Conservation (phyloP, 139 green algal species). For the Klebsormidium nitens region DNA sequence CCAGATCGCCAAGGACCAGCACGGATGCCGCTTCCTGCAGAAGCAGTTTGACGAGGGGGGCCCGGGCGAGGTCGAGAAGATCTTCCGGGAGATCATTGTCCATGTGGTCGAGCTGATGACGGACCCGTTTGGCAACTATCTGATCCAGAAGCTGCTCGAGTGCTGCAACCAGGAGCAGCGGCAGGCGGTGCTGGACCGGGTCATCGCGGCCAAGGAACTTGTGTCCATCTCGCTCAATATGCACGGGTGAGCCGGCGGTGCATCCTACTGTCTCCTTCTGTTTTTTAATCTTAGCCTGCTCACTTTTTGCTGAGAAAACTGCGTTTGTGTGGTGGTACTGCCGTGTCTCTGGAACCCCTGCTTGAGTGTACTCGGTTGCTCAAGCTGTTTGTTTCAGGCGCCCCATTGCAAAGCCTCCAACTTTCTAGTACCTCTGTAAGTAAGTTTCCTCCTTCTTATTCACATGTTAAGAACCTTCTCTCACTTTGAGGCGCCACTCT, state of each 20-base stretch:
- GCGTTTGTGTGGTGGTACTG: too few relatives aligned
- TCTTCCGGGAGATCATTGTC: slow-evolving; percentile 61
- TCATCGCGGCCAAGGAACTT: slow-evolving; percentile 71
- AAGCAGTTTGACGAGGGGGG: slow-evolving; percentile 96
- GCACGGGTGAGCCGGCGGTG: slow-evolving; percentile 32
- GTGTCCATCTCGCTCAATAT: slow-evolving; percentile 87
- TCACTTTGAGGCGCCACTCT: too few relatives aligned
- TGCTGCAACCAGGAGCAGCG: slow-evolving; percentile 87
- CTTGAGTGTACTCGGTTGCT: too few relatives aligned
- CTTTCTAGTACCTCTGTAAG: too few relatives aligned
- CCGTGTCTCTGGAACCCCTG: too few relatives aligned
- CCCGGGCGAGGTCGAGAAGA: slow-evolving; percentile 49
- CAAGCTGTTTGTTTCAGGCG: too few relatives aligned
- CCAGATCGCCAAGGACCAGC: slow-evolving; percentile 89
- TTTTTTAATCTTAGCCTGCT: too few relatives aligned
- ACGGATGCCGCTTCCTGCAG: slow-evolving; percentile 96
- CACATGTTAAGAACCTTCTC: too few relatives aligned
- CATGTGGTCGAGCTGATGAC: slow-evolving; percentile 90
- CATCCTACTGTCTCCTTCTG: slow-evolving; percentile 1
- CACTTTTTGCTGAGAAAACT: too few relatives aligned
- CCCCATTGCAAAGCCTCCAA: too few relatives aligned
- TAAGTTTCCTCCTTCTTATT: too few relatives aligned
- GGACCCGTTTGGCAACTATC: slow-evolving; percentile 99
- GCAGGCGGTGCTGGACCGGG: slow-evolving; percentile 64
- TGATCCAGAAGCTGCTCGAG: slow-evolving; percentile 98